Base-by-base conservation (phyloP, 2,329 filamentous ascomycete genomes). In the Neopestalotiopsis sp. region DNA sequence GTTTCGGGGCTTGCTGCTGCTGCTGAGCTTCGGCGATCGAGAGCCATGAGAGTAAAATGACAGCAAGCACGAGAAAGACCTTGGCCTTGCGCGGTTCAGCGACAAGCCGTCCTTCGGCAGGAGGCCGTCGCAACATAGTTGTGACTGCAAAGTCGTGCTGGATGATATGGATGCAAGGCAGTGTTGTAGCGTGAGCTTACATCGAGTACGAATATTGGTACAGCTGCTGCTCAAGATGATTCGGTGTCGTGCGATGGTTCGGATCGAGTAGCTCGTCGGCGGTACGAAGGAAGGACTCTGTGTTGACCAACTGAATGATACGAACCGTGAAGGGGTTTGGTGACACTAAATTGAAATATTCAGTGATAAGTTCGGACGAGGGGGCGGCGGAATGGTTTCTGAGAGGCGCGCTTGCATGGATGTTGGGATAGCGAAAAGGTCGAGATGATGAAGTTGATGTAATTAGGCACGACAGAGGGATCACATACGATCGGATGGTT, bases 91-190 rank as follows among this genome's bases (percentile, higher is more conserved):
- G 76, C 78, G 79, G 77, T 68, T 78, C 77, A 73, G 76, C 77
- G 75, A 78, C 76, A 83, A 81, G 79, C 84, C 84, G 81, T 80
- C 82, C 82, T 80, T 85, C 83, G 81, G 83, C 83, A 80, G 85
- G 83, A 82, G 86, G 86, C 85, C 85, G 86, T 85, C 85, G 87
- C 82, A 85, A 80, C 86, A 88, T 89, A 72, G 75, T 85, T 82
- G 70, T 73, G 71, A 70, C 74, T 67, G 70, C 75, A 78, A 74
- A 71, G 71, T 65, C 62, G 42, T 14, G 61, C 42, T 61, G 42
- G 32, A 10, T 20, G 20, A 61, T 38, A 20, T 32, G 17, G 38
- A 62, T 20, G 49, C 20, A 20, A 57, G 38, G 61, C 14, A 24
- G 28, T 56, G 14, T 32, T n/a, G 28, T 62, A 40, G 34, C 34